Percentiles rank a stretch among this genome's conserved stretches.
Evolutionary conservation across 768 basidiomycete species (phyloP).

Genomic region (Leucocoprinus sp.): DNA sequence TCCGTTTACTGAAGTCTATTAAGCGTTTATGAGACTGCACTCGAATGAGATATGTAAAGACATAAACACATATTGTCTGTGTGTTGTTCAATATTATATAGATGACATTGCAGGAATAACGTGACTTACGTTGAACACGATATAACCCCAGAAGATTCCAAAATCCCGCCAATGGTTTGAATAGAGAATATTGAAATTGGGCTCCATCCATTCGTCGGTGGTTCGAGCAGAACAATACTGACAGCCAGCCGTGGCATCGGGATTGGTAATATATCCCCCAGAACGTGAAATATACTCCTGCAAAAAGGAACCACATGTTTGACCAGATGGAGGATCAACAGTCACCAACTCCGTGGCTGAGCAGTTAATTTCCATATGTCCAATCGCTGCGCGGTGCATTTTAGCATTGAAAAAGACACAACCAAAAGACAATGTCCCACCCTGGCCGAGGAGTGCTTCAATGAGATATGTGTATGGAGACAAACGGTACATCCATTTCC

Average conservation of each 20-base stretch:
- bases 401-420: slow-evolving; percentile 18
- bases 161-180: slow-evolving; percentile 42
- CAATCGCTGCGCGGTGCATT: slow-evolving; percentile 36
- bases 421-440: slow-evolving; percentile 19
- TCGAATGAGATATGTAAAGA: slow-evolving; percentile 51
- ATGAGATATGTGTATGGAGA: slow-evolving; percentile 47
- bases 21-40: slow-evolving; percentile 24
- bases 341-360: slow-evolving; percentile 51
- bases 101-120: background rate
- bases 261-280: slow-evolving; percentile 56
- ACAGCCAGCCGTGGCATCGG: slow-evolving; percentile 41
- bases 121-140: slow-evolving; percentile 35
- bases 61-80: slow-evolving; percentile 38
- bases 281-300: slow-evolving; percentile 36
- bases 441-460: slow-evolving; percentile 41
- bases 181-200: slow-evolving; percentile 56
- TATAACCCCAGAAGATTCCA: slow-evolving; percentile 42
- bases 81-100: background rate
- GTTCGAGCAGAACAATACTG: slow-evolving; percentile 44
- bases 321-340: slow-evolving; percentile 49
- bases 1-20: slow-evolving; percentile 9
- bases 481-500: slow-evolving; percentile 62
- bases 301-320: slow-evolving; percentile 49
- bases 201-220: slow-evolving; percentile 47
- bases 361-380: slow-evolving; percentile 44